These are phyloP conservation scores for Mallotus japonicus DNA, from an alignment of 441 rosid species.

Conservation along the genomic window DNA sequence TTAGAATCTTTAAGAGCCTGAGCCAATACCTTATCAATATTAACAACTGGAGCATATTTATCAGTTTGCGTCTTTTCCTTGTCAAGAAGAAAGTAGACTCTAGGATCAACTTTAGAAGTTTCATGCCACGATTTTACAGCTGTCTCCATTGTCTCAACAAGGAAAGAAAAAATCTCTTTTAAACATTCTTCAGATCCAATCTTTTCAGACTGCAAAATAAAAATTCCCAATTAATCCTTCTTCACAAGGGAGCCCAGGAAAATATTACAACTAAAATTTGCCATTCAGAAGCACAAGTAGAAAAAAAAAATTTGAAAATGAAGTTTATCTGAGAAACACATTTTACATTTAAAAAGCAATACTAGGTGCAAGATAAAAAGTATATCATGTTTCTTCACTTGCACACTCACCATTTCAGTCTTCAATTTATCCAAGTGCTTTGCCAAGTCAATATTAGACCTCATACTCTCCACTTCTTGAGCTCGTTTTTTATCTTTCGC, in stretches of 20 bases:
- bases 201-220: slow-evolving; percentile 56
- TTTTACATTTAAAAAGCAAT: neutral
- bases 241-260: neutral
- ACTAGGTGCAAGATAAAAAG: neutral
- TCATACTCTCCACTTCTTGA: slow-evolving; percentile 76
- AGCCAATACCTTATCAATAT: slow-evolving; percentile 72
- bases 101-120: slow-evolving; percentile 74
- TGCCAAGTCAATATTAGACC: slow-evolving; percentile 71
- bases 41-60: slow-evolving; percentile 78
- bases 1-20: neutral
- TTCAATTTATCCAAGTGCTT: slow-evolving; percentile 70
- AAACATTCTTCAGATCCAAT: slow-evolving; percentile 58
- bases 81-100: slow-evolving; percentile 75
- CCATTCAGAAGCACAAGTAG: neutral
- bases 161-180: slow-evolving; percentile 59
- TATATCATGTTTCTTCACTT: neutral
- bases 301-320: neutral
- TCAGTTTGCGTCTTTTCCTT: slow-evolving; percentile 74
- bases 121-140: slow-evolving; percentile 87
- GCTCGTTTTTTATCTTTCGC: slow-evolving; percentile 79
- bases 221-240: slow-evolving; percentile 20
- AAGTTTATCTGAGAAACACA: neutral
- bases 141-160: slow-evolving; percentile 73
- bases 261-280: neutral
- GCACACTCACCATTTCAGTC: slow-evolving; percentile 67